Evolutionary conservation across 192 early-diverging fungal genomes (phyloP).

Genomic region (Coemansia sp.): DNA sequence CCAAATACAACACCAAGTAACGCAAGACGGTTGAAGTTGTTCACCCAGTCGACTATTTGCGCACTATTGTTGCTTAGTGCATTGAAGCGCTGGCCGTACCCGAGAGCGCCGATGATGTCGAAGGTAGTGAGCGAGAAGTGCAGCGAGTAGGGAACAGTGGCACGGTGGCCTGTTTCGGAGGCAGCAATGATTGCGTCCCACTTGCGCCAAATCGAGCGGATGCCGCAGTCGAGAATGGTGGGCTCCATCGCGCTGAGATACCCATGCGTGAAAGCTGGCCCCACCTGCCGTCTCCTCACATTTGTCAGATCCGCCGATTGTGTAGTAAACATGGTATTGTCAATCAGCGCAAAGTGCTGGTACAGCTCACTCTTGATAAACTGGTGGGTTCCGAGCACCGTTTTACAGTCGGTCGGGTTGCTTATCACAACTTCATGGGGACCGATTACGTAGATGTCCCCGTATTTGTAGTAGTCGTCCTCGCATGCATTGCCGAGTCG

Average conservation of each 20-base stretch:
- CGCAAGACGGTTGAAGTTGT: no score
- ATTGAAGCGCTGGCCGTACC: conserved; percentile 36
- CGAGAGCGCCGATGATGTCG: conserved; percentile 35
- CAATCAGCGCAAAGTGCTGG: conserved; percentile 15
- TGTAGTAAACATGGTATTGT: conserved; percentile 27
- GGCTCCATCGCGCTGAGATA: conserved; percentile 33
- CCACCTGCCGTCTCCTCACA: conserved; percentile 21
- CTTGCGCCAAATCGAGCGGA: conserved; percentile 19
- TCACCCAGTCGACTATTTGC: no score
- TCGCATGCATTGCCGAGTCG: conserved; percentile 11
- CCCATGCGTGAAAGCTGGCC: conserved; percentile 27
- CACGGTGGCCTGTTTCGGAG: neutral
- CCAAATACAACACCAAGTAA: no score
- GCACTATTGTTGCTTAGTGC: conserved; percentile 24
- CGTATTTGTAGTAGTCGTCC: conserved; percentile 24
- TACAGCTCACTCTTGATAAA: conserved; percentile 36
- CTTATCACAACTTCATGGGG: conserved; percentile 29
- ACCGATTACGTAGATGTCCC: conserved; percentile 31
- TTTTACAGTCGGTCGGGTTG: conserved; percentile 23
- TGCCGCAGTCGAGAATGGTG: conserved; percentile 27
- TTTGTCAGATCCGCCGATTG: conserved; percentile 22
- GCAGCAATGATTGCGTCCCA: conserved; percentile 17
- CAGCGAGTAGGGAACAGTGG: conserved; percentile 18
- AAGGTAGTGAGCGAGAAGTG: conserved; percentile 30
- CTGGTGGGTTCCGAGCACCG: conserved; percentile 16